These are phyloP conservation scores for Oryza nivara DNA, from an alignment of 176 grass and related monocot genomes.

Conservation along the genomic window DNA sequence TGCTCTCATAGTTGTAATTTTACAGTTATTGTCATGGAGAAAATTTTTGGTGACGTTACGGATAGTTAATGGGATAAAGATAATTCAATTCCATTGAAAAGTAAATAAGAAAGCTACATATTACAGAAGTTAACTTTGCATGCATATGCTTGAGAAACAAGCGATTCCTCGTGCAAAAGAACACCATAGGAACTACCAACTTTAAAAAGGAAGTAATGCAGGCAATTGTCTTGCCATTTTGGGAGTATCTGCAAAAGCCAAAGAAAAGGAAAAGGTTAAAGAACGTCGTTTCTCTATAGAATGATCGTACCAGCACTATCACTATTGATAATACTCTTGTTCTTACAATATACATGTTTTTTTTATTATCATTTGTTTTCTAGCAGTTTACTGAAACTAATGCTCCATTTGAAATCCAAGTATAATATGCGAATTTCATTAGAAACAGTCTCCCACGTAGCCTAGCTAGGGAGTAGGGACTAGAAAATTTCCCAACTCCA, in stretches of 20 bases:
- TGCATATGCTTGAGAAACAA: conserved; percentile 40
- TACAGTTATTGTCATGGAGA: neutral
- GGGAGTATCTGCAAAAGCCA: neutral
- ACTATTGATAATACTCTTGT: neutral
- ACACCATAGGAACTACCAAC: neutral
- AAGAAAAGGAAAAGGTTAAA: neutral
- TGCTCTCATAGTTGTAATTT: neutral
- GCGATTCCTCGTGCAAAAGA: conserved; percentile 36
- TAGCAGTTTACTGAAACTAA: neutral
- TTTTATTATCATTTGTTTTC: neutral
- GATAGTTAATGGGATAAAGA: neutral
- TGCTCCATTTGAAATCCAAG: neutral
- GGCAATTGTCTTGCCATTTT: conserved; percentile 8
- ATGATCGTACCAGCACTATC: neutral
- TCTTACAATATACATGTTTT: neutral
- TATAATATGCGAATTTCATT: too few relatives aligned
- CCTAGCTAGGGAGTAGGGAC: neutral
- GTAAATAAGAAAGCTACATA: neutral
- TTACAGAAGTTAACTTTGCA: neutral
- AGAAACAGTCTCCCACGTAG: neutral
- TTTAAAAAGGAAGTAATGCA: neutral
- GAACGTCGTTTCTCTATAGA: neutral
- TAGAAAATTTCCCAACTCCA: neutral
- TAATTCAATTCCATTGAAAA: neutral
- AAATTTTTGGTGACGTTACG: neutral